Evolutionary conservation across 331 rosid species (phyloP), one percentile per base, ranked within the genome.

Genomic region (Quercus phellos): DNA sequence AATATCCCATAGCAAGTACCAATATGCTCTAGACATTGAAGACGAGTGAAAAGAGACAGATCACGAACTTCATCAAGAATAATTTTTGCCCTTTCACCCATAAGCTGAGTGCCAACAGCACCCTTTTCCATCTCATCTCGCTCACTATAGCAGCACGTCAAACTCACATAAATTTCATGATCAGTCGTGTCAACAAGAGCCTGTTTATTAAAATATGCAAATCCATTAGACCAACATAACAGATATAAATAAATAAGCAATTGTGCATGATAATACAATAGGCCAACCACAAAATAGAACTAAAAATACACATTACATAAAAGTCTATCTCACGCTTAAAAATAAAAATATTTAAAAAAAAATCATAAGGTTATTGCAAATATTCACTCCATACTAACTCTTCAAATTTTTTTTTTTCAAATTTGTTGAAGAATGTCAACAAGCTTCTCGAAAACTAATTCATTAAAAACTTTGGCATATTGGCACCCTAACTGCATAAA

Each of bases 91-190:
- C 98, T 91, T 86, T 90, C 98, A 82, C 90, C 89, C 77, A 90
- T 87, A 81, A 90, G 97, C 77, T 86, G 93, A 75, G 99, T 95
- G 74, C 90, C 97, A 81, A 95, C 96, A 80, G 79, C 90, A 77
- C 99, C 97, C 86, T 90, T 93, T 69, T 83, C 94, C 82, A 89
- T 90, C 72, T 79, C 90, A 77, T 73, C 77, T 80, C 83, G 90
- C 80, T 83, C 88, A 42, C 84, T 87, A 73, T 82, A 87, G 82
- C 90, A 86, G 84, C 93, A 86, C 27, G 91, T 94, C 90, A 95
- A 84, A 72, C 86, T 88, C 74, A 55, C 80, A 85, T 80, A 90
- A 77, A 95, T 90, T 85, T 92, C 99, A 51, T 64, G 90, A 82
- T 95, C 97, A 53, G 85, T 81, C 53, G 96, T 91, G 74, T 88